Percentiles rank a stretch among this genome's conserved stretches.
Conservation (phyloP, 2,329 filamentous ascomycete species). For the Talaromyces sp. region DNA sequence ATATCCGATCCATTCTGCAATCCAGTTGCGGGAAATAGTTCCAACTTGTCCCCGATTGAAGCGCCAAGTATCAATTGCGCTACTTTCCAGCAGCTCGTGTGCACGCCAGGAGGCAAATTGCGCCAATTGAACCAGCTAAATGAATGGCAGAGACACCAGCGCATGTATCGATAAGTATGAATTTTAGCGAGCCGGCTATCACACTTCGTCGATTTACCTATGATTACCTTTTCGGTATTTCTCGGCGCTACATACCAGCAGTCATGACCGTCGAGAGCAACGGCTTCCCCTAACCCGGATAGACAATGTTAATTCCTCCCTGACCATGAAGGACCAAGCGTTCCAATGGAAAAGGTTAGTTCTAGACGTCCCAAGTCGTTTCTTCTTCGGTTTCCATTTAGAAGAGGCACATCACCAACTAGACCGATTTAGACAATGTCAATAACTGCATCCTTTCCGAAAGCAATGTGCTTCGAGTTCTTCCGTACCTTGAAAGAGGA, state of each 20-base stretch:
- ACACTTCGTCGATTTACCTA: not conserved
- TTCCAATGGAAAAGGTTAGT: not conserved
- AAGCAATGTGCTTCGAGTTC: too few relatives aligned
- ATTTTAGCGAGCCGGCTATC: not conserved
- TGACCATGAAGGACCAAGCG: not conserved
- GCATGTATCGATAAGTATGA: not conserved
- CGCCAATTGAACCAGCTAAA: not conserved
- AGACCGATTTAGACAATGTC: too few relatives aligned
- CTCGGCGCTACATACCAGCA: not conserved
- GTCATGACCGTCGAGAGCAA: not conserved
- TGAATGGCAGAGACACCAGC: not conserved
- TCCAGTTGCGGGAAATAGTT: not conserved
- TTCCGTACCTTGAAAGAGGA: too few relatives aligned
- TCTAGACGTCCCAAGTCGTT: not conserved
- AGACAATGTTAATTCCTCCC: not conserved
- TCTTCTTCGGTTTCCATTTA: not conserved
- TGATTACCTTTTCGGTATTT: not conserved
- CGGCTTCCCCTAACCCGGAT: not conserved
- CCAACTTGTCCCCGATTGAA: not conserved
- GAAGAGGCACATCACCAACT: too few relatives aligned
- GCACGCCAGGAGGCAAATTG: not conserved
- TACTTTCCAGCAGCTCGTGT: not conserved
- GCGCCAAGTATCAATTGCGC: not conserved
- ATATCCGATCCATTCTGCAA: not conserved
- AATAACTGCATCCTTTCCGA: too few relatives aligned